Base-by-base conservation (phyloP, 208 protist species). In the Trypanosoma rangeli region DNA sequence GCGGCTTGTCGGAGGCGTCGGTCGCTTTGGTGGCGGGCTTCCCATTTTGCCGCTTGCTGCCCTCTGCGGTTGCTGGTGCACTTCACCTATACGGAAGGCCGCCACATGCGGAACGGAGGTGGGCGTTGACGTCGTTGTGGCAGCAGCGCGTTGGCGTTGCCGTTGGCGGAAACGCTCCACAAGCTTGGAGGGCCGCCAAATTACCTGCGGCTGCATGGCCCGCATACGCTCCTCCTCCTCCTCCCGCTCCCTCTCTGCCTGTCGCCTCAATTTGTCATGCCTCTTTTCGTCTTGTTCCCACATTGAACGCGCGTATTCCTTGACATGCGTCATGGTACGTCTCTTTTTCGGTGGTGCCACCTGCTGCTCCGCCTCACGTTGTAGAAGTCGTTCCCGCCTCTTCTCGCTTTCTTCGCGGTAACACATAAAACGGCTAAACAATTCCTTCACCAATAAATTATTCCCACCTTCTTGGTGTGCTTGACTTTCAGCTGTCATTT, bases 151-250 rank as follows among this genome's bases (percentile, higher is more conserved):
- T 22, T 71, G 61, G 39, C 75, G 70, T 22, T 71, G 61, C 29
- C 75, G 70, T 22, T 65, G 46, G 24, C 80, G 76, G 24, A 67
- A 63, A 0, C 79, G 78, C 31, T 79, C 68, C 2, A 76, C 83
- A 33, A 87, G 26, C 57, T 74, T 65, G 16, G 52, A 52, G 20
- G 76, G 78, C 24, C 75, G 75, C 20, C 69, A 35, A 54, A 71
- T 73, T 22, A 82, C 15, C 0, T 54, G 26, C 0, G 70, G 66
- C 26, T 50, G 64, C 46, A 48, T 29, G 18, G 46, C n/a, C 8
- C 8, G 28, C 26, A 48, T 35, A 18, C 31, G 22, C 53, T 70
- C 75, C 59, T 73, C 73, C 22, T 79, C 33, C 29, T 66, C 70
- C 72, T 56, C 69, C 60, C 56, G 66, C 33, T 42, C 26, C 1